Base-by-base conservation (phyloP, 2,329 filamentous ascomycete genomes). In the Coniochaeta ligniaria region DNA sequence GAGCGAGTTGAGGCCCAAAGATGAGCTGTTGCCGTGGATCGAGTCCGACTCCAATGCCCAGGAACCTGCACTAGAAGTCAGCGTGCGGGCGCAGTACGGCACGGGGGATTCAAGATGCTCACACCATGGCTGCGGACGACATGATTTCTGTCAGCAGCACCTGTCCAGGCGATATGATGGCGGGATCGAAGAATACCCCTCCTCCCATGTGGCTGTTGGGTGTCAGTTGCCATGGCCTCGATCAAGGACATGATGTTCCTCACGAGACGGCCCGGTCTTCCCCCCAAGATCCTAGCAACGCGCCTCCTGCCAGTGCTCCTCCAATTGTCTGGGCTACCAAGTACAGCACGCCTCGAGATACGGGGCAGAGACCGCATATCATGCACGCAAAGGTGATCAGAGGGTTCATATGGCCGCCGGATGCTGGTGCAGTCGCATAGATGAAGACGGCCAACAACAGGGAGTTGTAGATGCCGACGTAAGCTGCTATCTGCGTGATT, bases 401-500 rank as follows among this genome's bases (percentile, higher is more conserved):
- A 1, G 81, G 81, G 63, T 81, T 84, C 60, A 84, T 68, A 65
- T 84, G 81, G 1, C 77, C 81, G 43, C 81, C 80, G 3, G 77
- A 79, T 0, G 77, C 76, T 0, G 80, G 76, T 5, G 74, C 77
- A 16, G 78, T 76, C 9, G 75, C 76, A 63, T 77, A 82, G 55
- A 83, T 80, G 65, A 83, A 78, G 1, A 80, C 65, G 0, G 79
- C 69, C 17, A 82, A 68, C 55, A 79, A 64, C 24, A 76, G 63
- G 12, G 71, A 66, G 61, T 74, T 80, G 60, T 71, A 71, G 41
- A 80, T 68, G 16, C 73, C 72, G 17, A 73, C 69, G 58, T 73
- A 74, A 7, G 63, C 69, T 1, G 67, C 69, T 2, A 70, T 60
- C 47, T 70, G 66, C 0, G 55, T 59, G 2, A 68, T 72, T 17